Percentiles rank a stretch among this genome's conserved stretches.
Evolutionary conservation across 192 early-diverging fungal species (phyloP).

Genomic region (Backusella luteola): DNA sequence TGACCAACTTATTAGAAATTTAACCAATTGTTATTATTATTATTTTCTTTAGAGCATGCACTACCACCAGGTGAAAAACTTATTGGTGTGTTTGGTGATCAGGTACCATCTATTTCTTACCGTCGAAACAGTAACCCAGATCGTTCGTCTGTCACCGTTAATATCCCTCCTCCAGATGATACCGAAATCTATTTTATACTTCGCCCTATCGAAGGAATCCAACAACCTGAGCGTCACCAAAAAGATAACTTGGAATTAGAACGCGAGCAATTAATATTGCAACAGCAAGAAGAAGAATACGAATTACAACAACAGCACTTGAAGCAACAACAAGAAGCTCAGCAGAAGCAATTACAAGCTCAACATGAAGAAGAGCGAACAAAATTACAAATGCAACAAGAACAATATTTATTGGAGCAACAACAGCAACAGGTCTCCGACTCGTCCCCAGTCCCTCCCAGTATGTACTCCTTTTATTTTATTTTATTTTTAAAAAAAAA

Average conservation of each 20-base stretch:
- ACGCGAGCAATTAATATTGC: neutral
- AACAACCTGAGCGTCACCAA: neutral
- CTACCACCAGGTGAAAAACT: constrained; percentile 12
- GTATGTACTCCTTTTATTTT: neutral
- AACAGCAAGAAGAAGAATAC: constrained; percentile 1
- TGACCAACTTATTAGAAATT: constrained; percentile 7
- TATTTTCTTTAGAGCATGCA: constrained; percentile 13
- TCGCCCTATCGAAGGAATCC: neutral
- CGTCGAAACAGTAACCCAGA: constrained; percentile 29
- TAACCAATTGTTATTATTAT: neutral
- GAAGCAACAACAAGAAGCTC: neutral
- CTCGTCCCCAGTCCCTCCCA: neutral
- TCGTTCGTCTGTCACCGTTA: constrained; percentile 23
- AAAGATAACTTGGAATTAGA: neutral
- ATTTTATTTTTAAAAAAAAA: neutral
- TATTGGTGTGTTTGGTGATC: constrained; percentile 18
- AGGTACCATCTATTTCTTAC: constrained; percentile 5
- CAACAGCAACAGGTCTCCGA: neutral
- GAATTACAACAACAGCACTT: neutral
- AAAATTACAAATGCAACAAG: constrained; percentile 5
- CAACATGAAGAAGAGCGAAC: neutral
- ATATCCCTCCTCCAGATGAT: constrained; percentile 17
- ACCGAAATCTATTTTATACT: constrained; percentile 32
- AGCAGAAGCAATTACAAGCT: neutral
- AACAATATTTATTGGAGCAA: neutral